phyloP scores from a whole-genome alignment of 1,139 yeast genomes.

The Saccharomyces hybrid region DNA sequence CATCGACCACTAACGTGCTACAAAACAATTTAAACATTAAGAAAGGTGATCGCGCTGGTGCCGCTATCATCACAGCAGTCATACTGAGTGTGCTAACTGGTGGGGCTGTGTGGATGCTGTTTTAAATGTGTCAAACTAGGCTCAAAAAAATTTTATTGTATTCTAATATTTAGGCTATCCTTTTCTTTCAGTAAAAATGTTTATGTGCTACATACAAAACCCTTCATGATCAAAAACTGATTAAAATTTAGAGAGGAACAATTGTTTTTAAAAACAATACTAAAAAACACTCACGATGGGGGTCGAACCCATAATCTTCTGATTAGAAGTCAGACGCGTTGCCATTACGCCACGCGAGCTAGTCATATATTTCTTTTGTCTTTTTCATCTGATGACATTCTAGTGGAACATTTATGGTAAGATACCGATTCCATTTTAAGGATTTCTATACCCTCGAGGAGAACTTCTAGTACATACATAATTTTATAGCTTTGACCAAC shows the following conservation, averaged over 20 bases:
- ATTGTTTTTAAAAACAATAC: neutral
- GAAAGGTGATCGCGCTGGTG: constrained; percentile 72
- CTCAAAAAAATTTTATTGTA: neutral
- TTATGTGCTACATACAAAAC: neutral
- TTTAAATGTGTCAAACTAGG: constrained; percentile 23
- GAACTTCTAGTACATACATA: too few relatives aligned
- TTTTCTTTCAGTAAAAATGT: neutral
- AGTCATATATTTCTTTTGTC: too few relatives aligned
- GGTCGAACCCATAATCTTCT: constrained; percentile 56
- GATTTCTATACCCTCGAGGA: too few relatives aligned
- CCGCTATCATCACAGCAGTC: constrained; percentile 72
- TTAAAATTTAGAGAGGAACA: too few relatives aligned
- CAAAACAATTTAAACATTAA: constrained; percentile 42
- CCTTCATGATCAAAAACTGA: neutral
- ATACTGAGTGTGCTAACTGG: constrained; percentile 55
- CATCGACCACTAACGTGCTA: constrained; percentile 31
- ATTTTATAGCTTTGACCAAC: too few relatives aligned
- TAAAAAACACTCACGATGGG: constrained; percentile 45
- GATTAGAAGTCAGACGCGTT: constrained; percentile 57
- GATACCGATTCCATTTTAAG: too few relatives aligned
- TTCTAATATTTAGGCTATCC: neutral
- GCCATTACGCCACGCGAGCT: constrained; percentile 48
- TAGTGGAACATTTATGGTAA: too few relatives aligned
- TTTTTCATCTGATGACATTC: too few relatives aligned
- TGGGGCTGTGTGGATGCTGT: constrained; percentile 67